phyloP scores from a whole-genome alignment of 2,329 filamentous ascomycete species.

The Endoconidiophora laricicola region DNA sequence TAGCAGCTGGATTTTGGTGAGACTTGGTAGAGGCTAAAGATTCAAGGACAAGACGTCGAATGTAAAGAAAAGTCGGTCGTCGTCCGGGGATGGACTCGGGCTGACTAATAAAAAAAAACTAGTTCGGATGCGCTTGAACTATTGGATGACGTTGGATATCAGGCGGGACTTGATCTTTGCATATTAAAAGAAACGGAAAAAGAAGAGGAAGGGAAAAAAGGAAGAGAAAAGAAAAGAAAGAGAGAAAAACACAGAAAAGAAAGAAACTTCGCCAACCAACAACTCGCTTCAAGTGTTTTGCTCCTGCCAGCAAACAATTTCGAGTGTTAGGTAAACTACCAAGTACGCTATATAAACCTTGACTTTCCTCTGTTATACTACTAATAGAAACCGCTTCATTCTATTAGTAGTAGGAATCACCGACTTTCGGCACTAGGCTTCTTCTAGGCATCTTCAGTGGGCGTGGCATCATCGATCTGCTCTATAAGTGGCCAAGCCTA shows the following conservation, averaged over 20 bases:
- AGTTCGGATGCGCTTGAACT: no score
- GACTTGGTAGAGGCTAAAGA: not conserved
- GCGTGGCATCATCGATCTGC: not conserved
- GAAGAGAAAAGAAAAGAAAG: not conserved
- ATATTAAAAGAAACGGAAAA: not conserved
- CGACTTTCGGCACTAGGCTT: not conserved
- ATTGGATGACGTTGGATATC: not conserved
- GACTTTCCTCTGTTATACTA: no score
- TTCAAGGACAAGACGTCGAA: not conserved
- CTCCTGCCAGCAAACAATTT: no score
- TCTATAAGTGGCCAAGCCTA: constrained; percentile 1
- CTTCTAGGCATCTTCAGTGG: not conserved
- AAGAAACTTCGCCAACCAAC: not conserved
- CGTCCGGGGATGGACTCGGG: no score
- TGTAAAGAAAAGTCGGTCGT: not conserved
- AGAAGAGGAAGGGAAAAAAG: not conserved
- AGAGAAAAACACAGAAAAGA: not conserved
- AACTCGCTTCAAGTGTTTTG: no score
- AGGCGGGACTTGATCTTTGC: not conserved
- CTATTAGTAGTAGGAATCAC: not conserved
- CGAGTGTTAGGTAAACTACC: no score
- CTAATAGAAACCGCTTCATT: not conserved
- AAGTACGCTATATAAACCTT: no score
- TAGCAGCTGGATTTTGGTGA: not conserved
- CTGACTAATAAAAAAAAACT: no score